Percentiles rank a stretch among this genome's conserved stretches.
Evolutionary conservation across 1,284 basidiomycete species (phyloP).

Genomic region (Ustanciosporium gigantosporum): DNA sequence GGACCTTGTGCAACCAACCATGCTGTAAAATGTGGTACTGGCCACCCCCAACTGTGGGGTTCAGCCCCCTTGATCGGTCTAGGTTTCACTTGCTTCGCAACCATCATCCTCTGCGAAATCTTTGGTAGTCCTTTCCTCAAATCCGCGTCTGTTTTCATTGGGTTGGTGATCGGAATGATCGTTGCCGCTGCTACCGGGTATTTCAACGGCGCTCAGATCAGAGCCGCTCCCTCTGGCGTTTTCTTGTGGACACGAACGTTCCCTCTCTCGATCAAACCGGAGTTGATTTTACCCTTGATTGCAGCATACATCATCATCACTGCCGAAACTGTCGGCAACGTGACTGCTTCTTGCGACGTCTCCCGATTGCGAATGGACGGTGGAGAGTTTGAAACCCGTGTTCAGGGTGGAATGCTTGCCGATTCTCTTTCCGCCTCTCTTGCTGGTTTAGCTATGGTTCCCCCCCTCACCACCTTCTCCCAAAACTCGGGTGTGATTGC

Average conservation of each 20-base stretch:
- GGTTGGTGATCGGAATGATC: slow-evolving; percentile 36
- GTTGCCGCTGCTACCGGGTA: slow-evolving; percentile 35
- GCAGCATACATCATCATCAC: slow-evolving; percentile 20
- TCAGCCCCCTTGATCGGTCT: slow-evolving; percentile 33
- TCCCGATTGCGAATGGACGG: slow-evolving; percentile 28
- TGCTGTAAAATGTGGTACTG: slow-evolving; percentile 12
- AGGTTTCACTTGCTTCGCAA: slow-evolving; percentile 24
- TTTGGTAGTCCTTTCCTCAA: slow-evolving; percentile 41
- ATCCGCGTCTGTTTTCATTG: slow-evolving; percentile 27
- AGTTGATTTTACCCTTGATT: slow-evolving; percentile 20
- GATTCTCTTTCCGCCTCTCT: slow-evolving; percentile 27
- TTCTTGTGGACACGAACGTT: slow-evolving; percentile 29
- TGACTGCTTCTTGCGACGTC: slow-evolving; percentile 27
- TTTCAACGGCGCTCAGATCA: slow-evolving; percentile 17
- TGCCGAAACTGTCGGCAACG: slow-evolving; percentile 28
- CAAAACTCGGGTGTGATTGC: slow-evolving; percentile 34
- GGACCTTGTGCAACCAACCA: slow-evolving; percentile 20
- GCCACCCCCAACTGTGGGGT: slow-evolving; percentile 19
- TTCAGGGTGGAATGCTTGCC: slow-evolving; percentile 34
- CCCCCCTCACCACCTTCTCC: slow-evolving; percentile 26
- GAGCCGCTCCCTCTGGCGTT: slow-evolving; percentile 10
- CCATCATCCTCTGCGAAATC: slow-evolving; percentile 33
- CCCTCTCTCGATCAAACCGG: slow-evolving; percentile 15
- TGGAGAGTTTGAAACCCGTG: slow-evolving; percentile 18
- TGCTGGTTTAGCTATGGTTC: slow-evolving; percentile 18